These are phyloP conservation scores for Rhodotorula taiwanensis DNA, from an alignment of 768 basidiomycete genomes.

Conservation along the genomic window DNA sequence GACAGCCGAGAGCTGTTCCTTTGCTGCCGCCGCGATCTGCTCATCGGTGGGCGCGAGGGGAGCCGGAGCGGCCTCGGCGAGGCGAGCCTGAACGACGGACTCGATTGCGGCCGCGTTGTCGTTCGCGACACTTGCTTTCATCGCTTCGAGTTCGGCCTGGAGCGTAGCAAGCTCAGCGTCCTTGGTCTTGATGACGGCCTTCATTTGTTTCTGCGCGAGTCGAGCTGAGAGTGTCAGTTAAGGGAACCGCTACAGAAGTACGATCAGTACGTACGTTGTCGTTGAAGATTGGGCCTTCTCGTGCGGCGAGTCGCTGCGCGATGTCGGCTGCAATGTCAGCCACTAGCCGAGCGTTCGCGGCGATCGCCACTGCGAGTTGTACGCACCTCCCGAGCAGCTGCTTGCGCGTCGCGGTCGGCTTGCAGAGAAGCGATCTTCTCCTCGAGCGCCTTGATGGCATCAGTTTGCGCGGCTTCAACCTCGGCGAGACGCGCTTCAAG, in stretches of 20 bases:
- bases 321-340: no score
- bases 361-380: no score
- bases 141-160: conserved; percentile 18
- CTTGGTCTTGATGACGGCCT: conserved; percentile 16
- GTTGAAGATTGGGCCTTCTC: conserved; percentile 27
- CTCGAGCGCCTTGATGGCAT: conserved; percentile 5
- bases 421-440: conserved; percentile 6
- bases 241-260: neutral
- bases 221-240: neutral
- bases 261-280: conserved; percentile 16
- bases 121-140: conserved; percentile 18
- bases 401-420: neutral
- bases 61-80: conserved; percentile 35
- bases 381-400: conserved; percentile 23
- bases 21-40: conserved; percentile 29
- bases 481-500: conserved; percentile 11
- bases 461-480: neutral
- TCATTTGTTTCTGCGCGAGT: conserved; percentile 21
- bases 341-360: no score
- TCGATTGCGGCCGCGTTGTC: conserved; percentile 35
- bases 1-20: conserved; percentile 28
- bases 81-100: conserved; percentile 21
- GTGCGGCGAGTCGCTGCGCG: conserved; percentile 12
- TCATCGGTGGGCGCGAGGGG: conserved; percentile 29
- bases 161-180: conserved; percentile 15